Evolutionary conservation across 192 early-diverging fungal species (phyloP).

Genomic region (Linnemannia schmuckeri): DNA sequence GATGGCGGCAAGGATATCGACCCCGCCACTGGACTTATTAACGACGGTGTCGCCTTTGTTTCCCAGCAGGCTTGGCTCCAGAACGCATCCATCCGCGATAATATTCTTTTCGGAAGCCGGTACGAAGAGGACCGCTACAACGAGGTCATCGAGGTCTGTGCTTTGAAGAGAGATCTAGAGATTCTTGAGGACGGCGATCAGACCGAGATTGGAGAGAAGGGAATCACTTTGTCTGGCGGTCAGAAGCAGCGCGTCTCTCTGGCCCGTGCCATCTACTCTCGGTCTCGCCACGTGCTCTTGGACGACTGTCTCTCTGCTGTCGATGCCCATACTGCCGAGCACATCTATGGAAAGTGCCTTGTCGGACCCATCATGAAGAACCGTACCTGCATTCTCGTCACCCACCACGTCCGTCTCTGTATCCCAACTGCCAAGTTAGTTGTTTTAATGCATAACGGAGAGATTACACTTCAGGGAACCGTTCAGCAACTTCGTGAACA

Average conservation of each 20-base stretch:
- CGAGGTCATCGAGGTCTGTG: conserved; percentile 78
- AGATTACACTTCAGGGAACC: conserved; percentile 48
- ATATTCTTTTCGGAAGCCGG: conserved; percentile 83
- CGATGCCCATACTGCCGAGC: conserved; percentile 89
- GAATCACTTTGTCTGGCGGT: conserved; percentile 79
- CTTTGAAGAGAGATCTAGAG: conserved; percentile 83
- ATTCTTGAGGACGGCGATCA: conserved; percentile 82
- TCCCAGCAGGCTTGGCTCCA: conserved; percentile 78
- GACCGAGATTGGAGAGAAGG: conserved; percentile 89
- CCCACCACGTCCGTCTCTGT: conserved; percentile 80
- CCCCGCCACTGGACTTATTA: conserved; percentile 51
- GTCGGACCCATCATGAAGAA: conserved; percentile 75
- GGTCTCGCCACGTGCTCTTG: conserved; percentile 68
- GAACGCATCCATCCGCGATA: conserved; percentile 75
- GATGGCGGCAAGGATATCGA: conserved; percentile 36
- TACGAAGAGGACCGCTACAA: conserved; percentile 77
- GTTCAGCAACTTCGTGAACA: conserved; percentile 45
- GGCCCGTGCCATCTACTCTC: conserved; percentile 80
- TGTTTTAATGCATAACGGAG: conserved; percentile 66
- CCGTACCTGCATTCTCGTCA: conserved; percentile 87
- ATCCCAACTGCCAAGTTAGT: conserved; percentile 65
- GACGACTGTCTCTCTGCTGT: conserved; percentile 89
- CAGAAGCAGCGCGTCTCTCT: conserved; percentile 84
- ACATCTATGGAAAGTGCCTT: conserved; percentile 82
- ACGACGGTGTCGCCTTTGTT: conserved; percentile 82